phyloP scores from a whole-genome alignment of 2,329 filamentous ascomycete genomes.

The Xylariaceae sp. region DNA sequence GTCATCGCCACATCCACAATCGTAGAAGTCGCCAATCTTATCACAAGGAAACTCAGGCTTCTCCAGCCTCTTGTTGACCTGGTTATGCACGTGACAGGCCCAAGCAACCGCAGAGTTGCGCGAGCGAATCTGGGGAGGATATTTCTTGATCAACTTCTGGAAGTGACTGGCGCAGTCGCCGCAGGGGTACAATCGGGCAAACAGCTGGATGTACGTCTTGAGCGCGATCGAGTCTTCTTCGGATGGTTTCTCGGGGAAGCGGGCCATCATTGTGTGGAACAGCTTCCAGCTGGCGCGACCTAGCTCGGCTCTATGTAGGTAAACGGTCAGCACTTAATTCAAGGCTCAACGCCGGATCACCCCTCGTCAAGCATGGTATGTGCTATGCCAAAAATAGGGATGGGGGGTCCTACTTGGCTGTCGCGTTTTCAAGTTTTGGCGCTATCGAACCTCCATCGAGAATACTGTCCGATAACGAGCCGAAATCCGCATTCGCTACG shows the following conservation, averaged over 20 bases:
- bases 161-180: conserved; percentile 68
- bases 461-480: conserved; percentile 43
- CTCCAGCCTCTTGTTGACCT: conserved; percentile 60
- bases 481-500: conserved; percentile 38
- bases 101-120: conserved; percentile 62
- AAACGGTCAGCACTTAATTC: conserved; percentile 4
- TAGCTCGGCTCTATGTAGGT: conserved; percentile 52
- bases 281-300: conserved; percentile 67
- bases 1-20: conserved; percentile 66
- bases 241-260: conserved; percentile 63
- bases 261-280: conserved; percentile 66
- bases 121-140: conserved; percentile 61
- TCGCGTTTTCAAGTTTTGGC: conserved; percentile 78
- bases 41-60: conserved; percentile 62
- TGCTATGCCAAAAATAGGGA: background rate
- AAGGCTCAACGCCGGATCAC: background rate
- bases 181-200: conserved; percentile 66
- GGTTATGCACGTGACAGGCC: conserved; percentile 65
- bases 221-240: conserved; percentile 59
- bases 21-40: conserved; percentile 66
- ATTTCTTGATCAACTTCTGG: conserved; percentile 56
- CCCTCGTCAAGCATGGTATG: background rate
- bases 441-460: conserved; percentile 69
- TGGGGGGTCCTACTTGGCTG: conserved; percentile 57
- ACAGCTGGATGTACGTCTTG: conserved; percentile 61